phyloP scores from a whole-genome alignment of 345 rosid species.

The Rhizophora mangle region DNA sequence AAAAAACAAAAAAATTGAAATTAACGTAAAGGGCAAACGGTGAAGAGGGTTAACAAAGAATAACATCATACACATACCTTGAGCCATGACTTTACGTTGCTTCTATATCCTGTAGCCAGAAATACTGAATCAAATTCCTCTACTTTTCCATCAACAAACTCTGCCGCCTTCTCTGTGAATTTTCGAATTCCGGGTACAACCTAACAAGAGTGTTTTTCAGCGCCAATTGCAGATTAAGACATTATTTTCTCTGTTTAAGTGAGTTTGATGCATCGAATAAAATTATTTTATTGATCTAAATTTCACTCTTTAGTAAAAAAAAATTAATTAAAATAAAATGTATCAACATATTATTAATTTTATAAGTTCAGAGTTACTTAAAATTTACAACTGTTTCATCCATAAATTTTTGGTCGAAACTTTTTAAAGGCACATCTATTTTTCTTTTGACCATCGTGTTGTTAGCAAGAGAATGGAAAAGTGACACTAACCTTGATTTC shows the following conservation, averaged over 20 bases:
- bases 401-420: no score
- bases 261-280: no score
- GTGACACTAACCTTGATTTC: conserved; percentile 46
- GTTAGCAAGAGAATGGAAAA: neutral
- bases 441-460: no score
- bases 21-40: neutral
- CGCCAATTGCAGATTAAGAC: no score
- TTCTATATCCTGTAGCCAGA: conserved; percentile 50
- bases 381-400: no score
- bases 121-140: conserved; percentile 40
- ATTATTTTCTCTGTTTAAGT: no score
- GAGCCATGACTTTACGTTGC: conserved; percentile 45
- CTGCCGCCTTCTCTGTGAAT: conserved; percentile 38
- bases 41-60: neutral
- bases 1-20: neutral
- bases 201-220: conserved; percentile 15
- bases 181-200: conserved; percentile 31
- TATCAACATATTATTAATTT: no score
- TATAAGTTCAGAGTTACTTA: no score
- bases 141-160: conserved; percentile 39
- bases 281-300: no score
- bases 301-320: neutral
- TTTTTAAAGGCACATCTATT: no score
- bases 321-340: no score
- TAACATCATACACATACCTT: conserved; percentile 16